phyloP scores from a whole-genome alignment of 2,329 filamentous ascomycete species.

The Biscogniauxia marginata region DNA sequence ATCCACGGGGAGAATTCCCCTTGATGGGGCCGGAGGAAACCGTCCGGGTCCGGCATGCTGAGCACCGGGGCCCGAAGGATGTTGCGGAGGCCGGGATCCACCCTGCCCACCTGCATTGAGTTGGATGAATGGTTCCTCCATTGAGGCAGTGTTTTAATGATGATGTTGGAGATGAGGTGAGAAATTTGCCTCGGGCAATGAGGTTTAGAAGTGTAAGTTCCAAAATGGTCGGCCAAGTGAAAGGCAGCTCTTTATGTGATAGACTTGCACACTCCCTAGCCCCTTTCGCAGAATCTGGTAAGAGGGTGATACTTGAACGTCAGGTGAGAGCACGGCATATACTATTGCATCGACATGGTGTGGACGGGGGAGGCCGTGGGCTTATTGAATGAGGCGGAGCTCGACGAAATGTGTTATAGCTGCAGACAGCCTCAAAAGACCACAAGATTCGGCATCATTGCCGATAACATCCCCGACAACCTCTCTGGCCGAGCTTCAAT shows the following conservation, averaged over 20 bases:
- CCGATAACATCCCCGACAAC: not conserved
- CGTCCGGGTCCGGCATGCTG: not conserved
- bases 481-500: not conserved
- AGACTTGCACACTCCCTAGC: not conserved
- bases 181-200: not conserved
- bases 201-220: not conserved
- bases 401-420: not conserved
- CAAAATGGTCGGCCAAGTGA: not conserved
- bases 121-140: not conserved
- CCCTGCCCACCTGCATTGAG: constrained; percentile 4
- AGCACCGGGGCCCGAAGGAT: not conserved
- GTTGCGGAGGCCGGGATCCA: constrained; percentile 1
- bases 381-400: not conserved
- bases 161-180: not conserved
- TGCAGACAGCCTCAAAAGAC: not conserved
- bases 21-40: not conserved
- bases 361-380: not conserved
- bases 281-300: not conserved
- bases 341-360: not conserved
- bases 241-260: not conserved
- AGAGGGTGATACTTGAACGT: not conserved
- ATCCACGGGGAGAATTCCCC: constrained; percentile 5
- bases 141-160: not conserved
- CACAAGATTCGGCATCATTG: not conserved
- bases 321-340: not conserved